Evolutionary conservation across 2,329 filamentous ascomycete species (phyloP).

Genomic region (Tolypocladium pustulatum): DNA sequence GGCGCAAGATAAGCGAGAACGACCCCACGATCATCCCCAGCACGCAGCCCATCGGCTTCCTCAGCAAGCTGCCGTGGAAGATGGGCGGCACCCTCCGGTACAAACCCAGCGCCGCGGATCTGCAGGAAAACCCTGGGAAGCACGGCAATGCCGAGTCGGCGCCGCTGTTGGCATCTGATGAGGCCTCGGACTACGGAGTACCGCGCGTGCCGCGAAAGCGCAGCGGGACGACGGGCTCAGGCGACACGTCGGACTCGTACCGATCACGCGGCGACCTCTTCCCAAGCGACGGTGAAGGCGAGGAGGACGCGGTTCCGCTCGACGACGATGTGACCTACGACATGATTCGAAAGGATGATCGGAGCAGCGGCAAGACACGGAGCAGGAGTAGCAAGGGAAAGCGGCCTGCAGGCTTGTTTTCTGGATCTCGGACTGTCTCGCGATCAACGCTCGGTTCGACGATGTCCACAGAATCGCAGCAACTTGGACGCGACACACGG

Average conservation of each 20-base stretch:
- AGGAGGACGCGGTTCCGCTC: constrained; percentile 86
- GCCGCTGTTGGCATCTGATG: constrained; percentile 48
- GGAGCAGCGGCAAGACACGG: constrained; percentile 47
- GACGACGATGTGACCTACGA: constrained; percentile 87
- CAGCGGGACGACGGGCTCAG: constrained; percentile 70
- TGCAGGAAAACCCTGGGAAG: constrained; percentile 72
- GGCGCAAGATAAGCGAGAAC: constrained; percentile 43
- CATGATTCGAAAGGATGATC: constrained; percentile 67
- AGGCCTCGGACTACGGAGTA: constrained; percentile 18
- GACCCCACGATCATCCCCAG: constrained; percentile 88
- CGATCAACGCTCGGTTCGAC: constrained; percentile 44
- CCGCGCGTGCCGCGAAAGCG: constrained; percentile 37
- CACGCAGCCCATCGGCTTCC: constrained; percentile 74
- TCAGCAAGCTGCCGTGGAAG: constrained; percentile 75
- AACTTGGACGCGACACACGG: constrained; percentile 12
- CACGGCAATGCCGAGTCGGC: constrained; percentile 48
- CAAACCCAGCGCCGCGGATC: constrained; percentile 79
- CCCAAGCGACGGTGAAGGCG: constrained; percentile 73
- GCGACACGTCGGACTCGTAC: constrained; percentile 73
- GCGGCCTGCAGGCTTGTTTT: constrained; percentile 26
- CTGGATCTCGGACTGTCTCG: constrained; percentile 42
- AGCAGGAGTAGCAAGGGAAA: constrained; percentile 53
- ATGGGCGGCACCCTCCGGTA: constrained; percentile 76
- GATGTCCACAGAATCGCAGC: constrained; percentile 22
- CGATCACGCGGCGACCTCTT: constrained; percentile 85